phyloP scores from a whole-genome alignment of 108 stramenopile genomes.

The Skeletonema menzelii region DNA sequence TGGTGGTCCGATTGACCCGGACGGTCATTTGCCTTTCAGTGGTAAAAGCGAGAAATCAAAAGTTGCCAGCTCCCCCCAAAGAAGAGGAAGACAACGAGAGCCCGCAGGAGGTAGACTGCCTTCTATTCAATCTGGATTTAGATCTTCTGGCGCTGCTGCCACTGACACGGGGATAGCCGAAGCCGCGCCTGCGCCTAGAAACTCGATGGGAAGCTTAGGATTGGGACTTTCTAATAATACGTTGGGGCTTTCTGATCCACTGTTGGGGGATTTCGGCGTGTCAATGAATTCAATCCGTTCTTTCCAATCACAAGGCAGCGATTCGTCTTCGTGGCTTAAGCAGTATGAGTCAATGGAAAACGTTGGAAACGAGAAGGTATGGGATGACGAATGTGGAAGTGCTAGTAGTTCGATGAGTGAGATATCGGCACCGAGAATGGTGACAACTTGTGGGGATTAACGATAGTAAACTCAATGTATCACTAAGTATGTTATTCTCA shows the following conservation, averaged over 20 bases:
- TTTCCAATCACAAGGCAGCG: conserved; percentile 22
- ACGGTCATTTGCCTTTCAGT: background rate
- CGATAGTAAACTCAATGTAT: background rate
- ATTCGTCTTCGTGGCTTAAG: conserved; percentile 30
- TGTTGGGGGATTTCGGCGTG: conserved; percentile 30
- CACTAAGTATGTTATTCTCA: too few relatives aligned
- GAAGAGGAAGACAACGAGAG: conserved; percentile 21
- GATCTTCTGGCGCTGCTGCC: background rate
- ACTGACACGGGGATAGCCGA: background rate
- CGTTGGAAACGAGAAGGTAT: conserved; percentile 4
- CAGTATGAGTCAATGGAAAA: conserved; percentile 41
- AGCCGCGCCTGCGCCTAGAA: background rate
- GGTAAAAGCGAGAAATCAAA: background rate
- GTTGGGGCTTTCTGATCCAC: conserved; percentile 20
- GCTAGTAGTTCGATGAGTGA: background rate
- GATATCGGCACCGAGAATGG: conserved; percentile 1
- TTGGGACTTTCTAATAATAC: background rate
- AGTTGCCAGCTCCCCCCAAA: background rate
- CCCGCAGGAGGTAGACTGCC: conserved; percentile 22
- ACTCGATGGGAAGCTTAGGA: background rate
- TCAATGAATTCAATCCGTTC: conserved; percentile 28
- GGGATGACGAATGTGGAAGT: conserved; percentile 30
- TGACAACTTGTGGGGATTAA: background rate
- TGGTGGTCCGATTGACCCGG: background rate
- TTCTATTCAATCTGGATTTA: conserved; percentile 13